Percentiles rank a stretch among this genome's conserved stretches.
Evolutionary conservation across 2,329 filamentous ascomycete species (phyloP).

Genomic region (Thelonectria rubi): DNA sequence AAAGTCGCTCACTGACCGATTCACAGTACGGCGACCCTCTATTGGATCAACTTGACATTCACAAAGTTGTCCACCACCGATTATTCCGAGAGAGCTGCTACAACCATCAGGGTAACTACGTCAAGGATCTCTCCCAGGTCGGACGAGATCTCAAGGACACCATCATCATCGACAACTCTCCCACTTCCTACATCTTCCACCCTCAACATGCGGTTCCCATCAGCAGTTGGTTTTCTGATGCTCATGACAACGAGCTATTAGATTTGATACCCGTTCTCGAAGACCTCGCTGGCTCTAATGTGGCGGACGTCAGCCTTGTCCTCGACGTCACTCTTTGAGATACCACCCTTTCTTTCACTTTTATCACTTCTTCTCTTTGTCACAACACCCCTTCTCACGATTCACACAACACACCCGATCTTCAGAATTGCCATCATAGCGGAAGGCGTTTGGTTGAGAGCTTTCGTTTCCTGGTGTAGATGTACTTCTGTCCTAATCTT

Average conservation of each 20-base stretch:
- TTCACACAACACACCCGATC: constrained; percentile 47
- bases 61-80: constrained; percentile 94
- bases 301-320: constrained; percentile 95
- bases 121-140: constrained; percentile 98
- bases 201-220: constrained; percentile 98
- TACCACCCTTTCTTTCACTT: constrained; percentile 40
- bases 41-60: constrained; percentile 95
- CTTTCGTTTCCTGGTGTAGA: constrained; percentile 60
- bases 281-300: constrained; percentile 87
- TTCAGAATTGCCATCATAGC: constrained; percentile 59
- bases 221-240: constrained; percentile 99
- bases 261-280: constrained; percentile 98
- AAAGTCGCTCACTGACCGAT: constrained; percentile 35
- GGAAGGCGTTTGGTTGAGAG: constrained; percentile 64
- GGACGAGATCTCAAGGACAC: constrained; percentile 95
- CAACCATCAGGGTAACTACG: constrained; percentile 99
- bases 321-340: constrained; percentile 84
- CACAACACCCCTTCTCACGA: constrained; percentile 39
- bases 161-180: constrained; percentile 99
- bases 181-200: constrained; percentile 99
- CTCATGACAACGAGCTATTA: constrained; percentile 97
- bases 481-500: constrained; percentile 62
- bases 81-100: constrained; percentile 98
- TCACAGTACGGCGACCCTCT: constrained; percentile 91
- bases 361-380: constrained; percentile 44